phyloP scores from a whole-genome alignment of 441 rosid species.

The Aleurites moluccanus region DNA sequence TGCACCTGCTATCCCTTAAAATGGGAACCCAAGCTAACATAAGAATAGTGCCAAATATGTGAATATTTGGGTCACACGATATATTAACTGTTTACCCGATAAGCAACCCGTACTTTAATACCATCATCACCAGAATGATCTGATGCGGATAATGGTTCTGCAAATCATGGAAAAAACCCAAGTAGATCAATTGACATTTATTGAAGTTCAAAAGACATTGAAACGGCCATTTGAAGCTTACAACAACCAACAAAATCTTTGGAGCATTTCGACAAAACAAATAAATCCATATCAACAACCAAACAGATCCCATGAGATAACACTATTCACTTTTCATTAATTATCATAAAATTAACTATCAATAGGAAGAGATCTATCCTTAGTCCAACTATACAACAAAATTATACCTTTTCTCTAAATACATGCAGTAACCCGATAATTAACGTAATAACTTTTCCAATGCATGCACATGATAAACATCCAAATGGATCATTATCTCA shows the following conservation, averaged over 20 bases:
- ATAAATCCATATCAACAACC: not conserved
- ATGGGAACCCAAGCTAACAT: constrained; percentile 18
- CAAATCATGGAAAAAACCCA: constrained; percentile 24
- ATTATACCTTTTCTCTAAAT: not conserved
- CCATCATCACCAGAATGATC: constrained; percentile 47
- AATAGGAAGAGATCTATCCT: not conserved
- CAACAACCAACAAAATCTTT: not conserved
- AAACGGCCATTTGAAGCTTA: not conserved
- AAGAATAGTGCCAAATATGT: constrained; percentile 19
- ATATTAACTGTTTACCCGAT: constrained; percentile 54
- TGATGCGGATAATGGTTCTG: constrained; percentile 73
- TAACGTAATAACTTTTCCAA: constrained; percentile 13
- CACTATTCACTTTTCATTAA: not conserved
- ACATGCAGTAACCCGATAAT: constrained; percentile 3
- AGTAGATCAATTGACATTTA: constrained; percentile 4
- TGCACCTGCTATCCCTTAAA: constrained; percentile 88
- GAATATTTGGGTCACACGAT: constrained; percentile 18
- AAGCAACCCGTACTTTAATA: constrained; percentile 70
- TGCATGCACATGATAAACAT: constrained; percentile 13
- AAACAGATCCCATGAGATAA: not conserved
- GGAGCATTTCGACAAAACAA: not conserved
- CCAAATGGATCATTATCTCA: not conserved
- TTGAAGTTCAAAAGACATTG: not conserved
- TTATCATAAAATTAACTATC: not conserved
- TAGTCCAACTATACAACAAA: not conserved